These are phyloP conservation scores for Oehlia diaphana DNA, from an alignment of 192 early-diverging fungal species.

Conservation along the genomic window DNA sequence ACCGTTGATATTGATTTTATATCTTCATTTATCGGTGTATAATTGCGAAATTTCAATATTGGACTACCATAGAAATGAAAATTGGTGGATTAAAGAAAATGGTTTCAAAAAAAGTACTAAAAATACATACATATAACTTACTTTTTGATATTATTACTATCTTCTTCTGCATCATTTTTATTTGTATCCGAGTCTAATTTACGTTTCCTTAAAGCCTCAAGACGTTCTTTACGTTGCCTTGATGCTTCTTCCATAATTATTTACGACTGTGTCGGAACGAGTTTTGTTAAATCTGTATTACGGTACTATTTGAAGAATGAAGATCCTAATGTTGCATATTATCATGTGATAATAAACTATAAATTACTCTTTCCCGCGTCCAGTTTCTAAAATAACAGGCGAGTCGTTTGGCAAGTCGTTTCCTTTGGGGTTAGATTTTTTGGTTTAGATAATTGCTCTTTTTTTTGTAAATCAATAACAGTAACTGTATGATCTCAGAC, in stretches of 20 bases:
- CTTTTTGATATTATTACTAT: conserved; percentile 21
- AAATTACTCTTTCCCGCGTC: too few species aligned
- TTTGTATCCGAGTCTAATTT: conserved; percentile 39
- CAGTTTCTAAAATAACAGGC: too few species aligned
- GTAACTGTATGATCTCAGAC: too few species aligned
- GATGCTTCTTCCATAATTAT: conserved; percentile 60
- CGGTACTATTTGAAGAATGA: too few species aligned
- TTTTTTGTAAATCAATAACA: too few species aligned
- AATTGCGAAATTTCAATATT: conserved; percentile 54
- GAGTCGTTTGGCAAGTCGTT: too few species aligned
- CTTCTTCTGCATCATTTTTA: background rate
- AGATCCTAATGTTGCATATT: too few species aligned
- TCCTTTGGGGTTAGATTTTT: too few species aligned
- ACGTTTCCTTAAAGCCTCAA: conserved; percentile 61
- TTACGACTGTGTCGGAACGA: background rate
- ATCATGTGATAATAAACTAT: too few species aligned
- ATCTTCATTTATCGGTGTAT: conserved; percentile 48
- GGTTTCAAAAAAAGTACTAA: background rate
- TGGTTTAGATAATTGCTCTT: too few species aligned
- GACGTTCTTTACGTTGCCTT: conserved; percentile 64
- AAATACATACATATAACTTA: conserved; percentile 21
- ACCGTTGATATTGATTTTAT: conserved; percentile 44
- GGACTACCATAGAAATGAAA: conserved; percentile 3
- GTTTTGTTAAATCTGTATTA: too few species aligned
- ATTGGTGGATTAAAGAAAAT: background rate